Evolutionary conservation across 495 filamentous ascomycete genomes (phyloP), one percentile per base, ranked within the genome.

Genomic region (Aspergillus asperescens): DNA sequence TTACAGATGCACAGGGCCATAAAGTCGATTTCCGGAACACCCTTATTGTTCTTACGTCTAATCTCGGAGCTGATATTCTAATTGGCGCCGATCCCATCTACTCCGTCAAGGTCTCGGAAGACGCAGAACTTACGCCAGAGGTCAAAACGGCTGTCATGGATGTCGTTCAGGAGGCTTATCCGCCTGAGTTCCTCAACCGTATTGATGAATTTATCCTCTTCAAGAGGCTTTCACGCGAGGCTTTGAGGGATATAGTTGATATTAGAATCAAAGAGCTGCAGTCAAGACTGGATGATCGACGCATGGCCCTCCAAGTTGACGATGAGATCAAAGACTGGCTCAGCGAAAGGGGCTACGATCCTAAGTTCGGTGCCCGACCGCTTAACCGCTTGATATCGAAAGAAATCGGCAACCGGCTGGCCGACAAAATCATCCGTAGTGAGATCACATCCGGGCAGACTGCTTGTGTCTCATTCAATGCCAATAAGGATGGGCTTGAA

Each of bases 121-220:
- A 79, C 28, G 78, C 80, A 29, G 82, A 90, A 34, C 80, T 96
- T 43, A 77, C 83, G 16, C 74, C 80, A 0, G 78, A 81, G 1
- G 80, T 87, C 44, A 89, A 88, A 63, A 70, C 78, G 38, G 83
- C 87, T 1, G 89, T 97, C 34, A 87, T 97, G 81, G 85, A 95
- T 64, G 82, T 95, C n/a, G 90, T 98, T 2, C 71, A 84, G 12
- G 54, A 70, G 60, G 74, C 73, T 9, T 96, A 96, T 64, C 79
- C 91, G 5, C 93, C 94, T 10, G 92, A 97, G 64, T 98, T 97
- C 75, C 77, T 97, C 47, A 97, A 98, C 69, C 82, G 93, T 6
- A 88, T 97, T 47, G 93, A 97, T 68, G 90, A 94, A 48, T 96
- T 97, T 72, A 96, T 96, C 67, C 75, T 97, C 62, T 97, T 97